Base-by-base conservation (phyloP, 2,329 filamentous ascomycete genomes). In the Fusarium pseudoanthophilum region DNA sequence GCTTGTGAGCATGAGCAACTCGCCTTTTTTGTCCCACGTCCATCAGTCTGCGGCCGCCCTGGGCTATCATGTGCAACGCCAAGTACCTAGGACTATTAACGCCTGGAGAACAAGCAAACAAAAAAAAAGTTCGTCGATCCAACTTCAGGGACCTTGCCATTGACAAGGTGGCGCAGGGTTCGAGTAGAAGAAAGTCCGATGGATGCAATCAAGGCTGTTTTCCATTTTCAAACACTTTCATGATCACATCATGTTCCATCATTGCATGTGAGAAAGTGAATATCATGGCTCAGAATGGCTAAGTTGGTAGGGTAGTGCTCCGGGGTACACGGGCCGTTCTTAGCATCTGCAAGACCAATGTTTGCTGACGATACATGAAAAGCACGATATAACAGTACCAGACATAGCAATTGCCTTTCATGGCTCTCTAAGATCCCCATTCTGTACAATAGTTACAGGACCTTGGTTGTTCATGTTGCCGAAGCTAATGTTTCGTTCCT, bases 231-330 rank as follows among this genome's bases (percentile, higher is more conserved):
- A 49, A 48, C 36, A 32, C 39, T 60, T 68, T 62, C 64, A 72
- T 64, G 24, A 68, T 74, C 68, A 61, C 73, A 74, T 76, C 69
- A 76, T 77, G 60, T 59, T 43, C 52, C 63, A 73, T 73, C 64
- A 74, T 69, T 59, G 24, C 62, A 60, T 63, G 28, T 40, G n/a
- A 53, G 15, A 52, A 60, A 63, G 66, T 43, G 34, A 24, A 39
- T 16, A 42, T 37, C 55, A 65, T 66, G 58, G 63, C 60, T 76
- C 51, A 67, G 59, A 62, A 58, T 63, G 70, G 34, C 20, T 53
- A 71, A 52, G 43, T 62, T 61, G 52, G 43, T 56, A 61, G 52
- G 51, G 40, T 73, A 67, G 66, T 60, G 64, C 60, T 56, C 43
- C 52, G 36, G 60, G 64, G 64, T 59, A 56, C 66, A 64, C 61